Evolutionary conservation across 495 filamentous ascomycete genomes (phyloP).

Genomic region (Barbatosphaeria neglecta): DNA sequence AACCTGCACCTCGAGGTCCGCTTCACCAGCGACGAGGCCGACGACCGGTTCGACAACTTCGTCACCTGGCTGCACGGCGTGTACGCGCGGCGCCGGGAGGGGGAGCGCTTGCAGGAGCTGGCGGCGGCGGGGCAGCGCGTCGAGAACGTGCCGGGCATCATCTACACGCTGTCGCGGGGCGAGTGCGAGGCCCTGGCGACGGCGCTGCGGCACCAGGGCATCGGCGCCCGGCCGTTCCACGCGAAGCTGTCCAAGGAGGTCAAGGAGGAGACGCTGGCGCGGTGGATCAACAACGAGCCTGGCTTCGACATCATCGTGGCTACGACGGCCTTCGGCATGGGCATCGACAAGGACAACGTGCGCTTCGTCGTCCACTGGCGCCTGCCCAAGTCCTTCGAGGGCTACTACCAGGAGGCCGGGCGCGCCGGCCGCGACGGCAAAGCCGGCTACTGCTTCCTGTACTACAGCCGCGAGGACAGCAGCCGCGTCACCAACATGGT

Average conservation of each 20-base stretch:
- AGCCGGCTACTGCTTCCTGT: conserved; percentile 73
- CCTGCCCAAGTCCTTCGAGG: conserved; percentile 83
- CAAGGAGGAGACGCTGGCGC: conserved; percentile 51
- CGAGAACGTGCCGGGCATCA: conserved; percentile 67
- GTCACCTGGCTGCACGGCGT: conserved; percentile 61
- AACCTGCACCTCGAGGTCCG: conserved; percentile 90
- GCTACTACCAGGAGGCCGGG: conserved; percentile 91
- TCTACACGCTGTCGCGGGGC: conserved; percentile 73
- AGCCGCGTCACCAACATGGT: conserved; percentile 56
- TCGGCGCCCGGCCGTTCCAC: conserved; percentile 62
- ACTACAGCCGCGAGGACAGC: conserved; percentile 75
- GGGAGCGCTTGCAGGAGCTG: conserved; percentile 37
- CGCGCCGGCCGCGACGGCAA: conserved; percentile 84
- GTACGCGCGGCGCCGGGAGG: conserved; percentile 47
- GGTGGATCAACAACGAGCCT: conserved; percentile 63
- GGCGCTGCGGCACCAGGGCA: conserved; percentile 45
- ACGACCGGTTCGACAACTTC: conserved; percentile 58
- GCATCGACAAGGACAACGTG: conserved; percentile 89
- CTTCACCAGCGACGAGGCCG: conserved; percentile 66
- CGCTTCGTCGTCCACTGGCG: conserved; percentile 92
- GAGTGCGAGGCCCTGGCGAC: conserved; percentile 66
- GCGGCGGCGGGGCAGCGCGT: conserved; percentile 36
- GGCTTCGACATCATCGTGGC: conserved; percentile 87
- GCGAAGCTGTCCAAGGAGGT: conserved; percentile 48
- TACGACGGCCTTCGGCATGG: conserved; percentile 95